These are phyloP conservation scores for Aristolochia contorta DNA, from an alignment of 164 flowering plant genomes.

Conservation along the genomic window DNA sequence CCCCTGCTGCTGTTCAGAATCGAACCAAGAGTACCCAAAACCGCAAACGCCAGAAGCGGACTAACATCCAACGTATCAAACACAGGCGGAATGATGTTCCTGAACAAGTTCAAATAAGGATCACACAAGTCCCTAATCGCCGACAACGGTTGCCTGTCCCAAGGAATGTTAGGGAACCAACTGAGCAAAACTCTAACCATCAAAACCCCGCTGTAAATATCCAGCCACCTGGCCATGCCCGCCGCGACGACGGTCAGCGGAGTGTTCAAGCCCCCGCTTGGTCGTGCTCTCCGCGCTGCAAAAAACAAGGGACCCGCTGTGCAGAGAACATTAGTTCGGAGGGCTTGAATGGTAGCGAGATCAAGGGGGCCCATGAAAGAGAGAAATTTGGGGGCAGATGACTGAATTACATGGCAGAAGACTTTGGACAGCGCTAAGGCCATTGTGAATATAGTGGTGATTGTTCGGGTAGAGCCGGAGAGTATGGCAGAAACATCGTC, in stretches of 20 bases:
- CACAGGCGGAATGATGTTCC: constrained; percentile 78
- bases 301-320: constrained; percentile 61
- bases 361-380: constrained; percentile 21
- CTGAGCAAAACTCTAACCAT: constrained; percentile 94
- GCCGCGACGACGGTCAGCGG: constrained; percentile 79
- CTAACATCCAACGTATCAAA: constrained; percentile 80
- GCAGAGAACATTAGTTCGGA: constrained; percentile 15
- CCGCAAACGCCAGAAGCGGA: constrained; percentile 77
- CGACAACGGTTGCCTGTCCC: constrained; percentile 86
- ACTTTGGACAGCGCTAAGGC: constrained; percentile 1
- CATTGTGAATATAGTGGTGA: background rate
- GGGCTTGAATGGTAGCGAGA: constrained; percentile 7
- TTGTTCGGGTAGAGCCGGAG: constrained; percentile 2
- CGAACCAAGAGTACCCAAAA: constrained; percentile 55
- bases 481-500: background rate
- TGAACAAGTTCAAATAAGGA: constrained; percentile 75
- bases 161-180: constrained; percentile 97
- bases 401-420: background rate
- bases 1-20: constrained; percentile 41
- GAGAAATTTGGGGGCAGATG: background rate
- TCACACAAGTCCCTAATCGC: constrained; percentile 91
- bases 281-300: constrained; percentile 38
- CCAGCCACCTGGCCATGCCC: constrained; percentile 87
- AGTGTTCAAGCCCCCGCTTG: constrained; percentile 44
- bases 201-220: constrained; percentile 76